Conservation (phyloP, 371 early-diverging fungal genomes). For the Mucor irregularis region DNA sequence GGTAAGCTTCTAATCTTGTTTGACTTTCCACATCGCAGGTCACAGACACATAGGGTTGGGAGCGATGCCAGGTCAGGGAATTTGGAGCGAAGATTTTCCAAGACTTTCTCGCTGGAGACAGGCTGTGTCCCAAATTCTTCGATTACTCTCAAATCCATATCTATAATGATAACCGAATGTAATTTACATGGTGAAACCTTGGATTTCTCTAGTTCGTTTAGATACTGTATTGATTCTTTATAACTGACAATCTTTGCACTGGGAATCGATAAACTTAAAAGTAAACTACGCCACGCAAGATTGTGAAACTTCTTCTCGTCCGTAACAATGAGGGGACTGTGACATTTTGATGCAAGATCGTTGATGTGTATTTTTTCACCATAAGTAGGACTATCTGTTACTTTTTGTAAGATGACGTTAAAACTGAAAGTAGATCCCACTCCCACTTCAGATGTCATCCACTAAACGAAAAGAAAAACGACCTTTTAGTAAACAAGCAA, state of each 20-base stretch:
- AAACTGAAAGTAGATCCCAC: conserved; percentile 51
- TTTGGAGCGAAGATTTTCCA: background rate
- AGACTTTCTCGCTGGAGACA: background rate
- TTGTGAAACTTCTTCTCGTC: conserved; percentile 12
- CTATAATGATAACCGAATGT: conserved; percentile 11
- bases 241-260: background rate
- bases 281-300: too few species aligned
- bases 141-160: background rate
- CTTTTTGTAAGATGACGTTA: conserved; percentile 27
- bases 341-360: conserved; percentile 8
- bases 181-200: too few species aligned
- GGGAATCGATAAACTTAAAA: too few species aligned
- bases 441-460: conserved; percentile 49
- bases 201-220: too few species aligned
- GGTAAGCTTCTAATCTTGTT: too few species aligned
- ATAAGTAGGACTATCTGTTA: conserved; percentile 16
- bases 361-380: conserved; percentile 19
- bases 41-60: too few species aligned
- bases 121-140: background rate
- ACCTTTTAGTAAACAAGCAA: too few species aligned
- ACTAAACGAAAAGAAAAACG: too few species aligned
- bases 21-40: too few species aligned
- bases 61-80: too few species aligned
- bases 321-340: conserved; percentile 10
- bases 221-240: too few species aligned